phyloP scores from a whole-genome alignment of 768 basidiomycete genomes.

The Boletus patriciae region DNA sequence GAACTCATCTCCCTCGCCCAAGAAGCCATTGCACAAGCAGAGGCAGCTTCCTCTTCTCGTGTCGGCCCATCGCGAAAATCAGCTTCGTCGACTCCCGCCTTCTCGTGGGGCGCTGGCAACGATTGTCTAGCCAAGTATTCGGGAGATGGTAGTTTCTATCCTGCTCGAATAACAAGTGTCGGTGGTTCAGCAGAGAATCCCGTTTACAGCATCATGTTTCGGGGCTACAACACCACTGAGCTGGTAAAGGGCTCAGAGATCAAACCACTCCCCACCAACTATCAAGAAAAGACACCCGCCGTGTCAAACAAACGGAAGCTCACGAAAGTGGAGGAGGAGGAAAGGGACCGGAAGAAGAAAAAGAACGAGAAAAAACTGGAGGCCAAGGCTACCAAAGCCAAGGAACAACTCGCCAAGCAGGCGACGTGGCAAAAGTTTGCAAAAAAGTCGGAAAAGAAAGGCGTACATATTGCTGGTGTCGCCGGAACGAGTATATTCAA shows the following conservation, averaged over 20 bases:
- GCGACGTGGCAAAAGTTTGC: conserved; percentile 93
- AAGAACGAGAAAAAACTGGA: conserved; percentile 94
- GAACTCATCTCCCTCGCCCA: conserved; percentile 83
- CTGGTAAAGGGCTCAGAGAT: conserved; percentile 71
- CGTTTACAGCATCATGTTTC: conserved; percentile 88
- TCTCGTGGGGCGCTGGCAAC: conserved; percentile 76
- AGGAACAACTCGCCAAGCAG: conserved; percentile 83
- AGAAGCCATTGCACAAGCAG: conserved; percentile 65
- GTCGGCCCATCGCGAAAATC: conserved; percentile 58
- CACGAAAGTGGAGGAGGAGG: conserved; percentile 79
- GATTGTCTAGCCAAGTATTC: conserved; percentile 87
- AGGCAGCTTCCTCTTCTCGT: conserved; percentile 60
- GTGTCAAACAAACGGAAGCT: conserved; percentile 72
- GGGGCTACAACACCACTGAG: conserved; percentile 90
- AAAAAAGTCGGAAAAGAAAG: conserved; percentile 93
- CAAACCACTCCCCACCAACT: conserved; percentile 64
- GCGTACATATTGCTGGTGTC: conserved; percentile 85
- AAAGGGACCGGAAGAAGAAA: conserved; percentile 87
- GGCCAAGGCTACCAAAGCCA: conserved; percentile 78
- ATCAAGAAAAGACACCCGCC: conserved; percentile 41
- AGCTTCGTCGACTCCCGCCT: conserved; percentile 46
- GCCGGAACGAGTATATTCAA: conserved; percentile 92
- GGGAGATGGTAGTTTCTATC: conserved; percentile 82
- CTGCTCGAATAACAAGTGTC: conserved; percentile 82
- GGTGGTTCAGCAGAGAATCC: conserved; percentile 80